Evolutionary conservation across 495 filamentous ascomycete species (phyloP), one percentile per base, ranked within the genome.

Genomic region (Lasiosphaeria hispida): DNA sequence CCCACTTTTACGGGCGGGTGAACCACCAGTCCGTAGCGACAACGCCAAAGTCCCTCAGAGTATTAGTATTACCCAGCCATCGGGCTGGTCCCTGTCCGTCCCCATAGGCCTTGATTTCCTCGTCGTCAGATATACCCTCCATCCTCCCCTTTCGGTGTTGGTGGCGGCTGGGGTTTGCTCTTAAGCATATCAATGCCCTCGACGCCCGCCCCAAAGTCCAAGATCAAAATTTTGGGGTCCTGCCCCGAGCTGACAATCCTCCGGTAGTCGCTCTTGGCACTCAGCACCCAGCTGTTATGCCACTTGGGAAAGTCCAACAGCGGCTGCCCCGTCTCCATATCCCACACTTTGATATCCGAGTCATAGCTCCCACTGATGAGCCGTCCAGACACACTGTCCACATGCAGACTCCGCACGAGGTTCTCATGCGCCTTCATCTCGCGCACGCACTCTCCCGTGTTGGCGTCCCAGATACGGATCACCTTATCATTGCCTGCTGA

Each of bases 281-380:
- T 90, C 41, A 98, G 73, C 63, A 97, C 95, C 95, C 95, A 97
- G 65, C 91, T 96, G 13, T 87, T 87, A 39, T 96, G 94, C 90
- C 91, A 97, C 53, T 88, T 85, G 14, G 89, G 87, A 59, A 96
- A 89, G 57, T 89, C 83, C 48, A 92, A 80, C 34, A 90, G 79
- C 39, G 86, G 75, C 45, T 84, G 77, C 33, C 92, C 92, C 4
- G 83, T 85, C 45, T 86, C 83, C 63, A 91, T 83, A 62, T 96
- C 89, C 69, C 88, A 96, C 5, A 96, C 91, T 72, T 94, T 96
- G 68, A 98, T 89, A 63, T 89, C 82, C 63, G 88, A 90, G 70
- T 98, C 94, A 67, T 98, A 98, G 70, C 89, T 93, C 4, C 90
- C 95, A 55, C 87, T 93, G 50, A 97, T 81, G 34, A 98, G 81